Evolutionary conservation across 179 eudicot species (phyloP).

Genomic region (Spinacia oleracea): DNA sequence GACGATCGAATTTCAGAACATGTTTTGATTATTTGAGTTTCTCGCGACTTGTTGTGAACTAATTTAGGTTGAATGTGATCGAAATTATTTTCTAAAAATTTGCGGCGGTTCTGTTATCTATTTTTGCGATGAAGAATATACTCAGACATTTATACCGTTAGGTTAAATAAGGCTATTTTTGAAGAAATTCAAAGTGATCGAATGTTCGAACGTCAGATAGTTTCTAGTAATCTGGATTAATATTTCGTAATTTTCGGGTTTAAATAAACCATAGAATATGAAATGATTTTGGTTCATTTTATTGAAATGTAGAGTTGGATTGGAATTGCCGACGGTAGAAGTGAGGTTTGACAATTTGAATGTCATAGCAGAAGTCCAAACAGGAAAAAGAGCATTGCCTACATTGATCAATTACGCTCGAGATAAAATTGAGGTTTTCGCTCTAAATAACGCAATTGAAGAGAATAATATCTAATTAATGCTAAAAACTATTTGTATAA

Average conservation of each 20-base stretch:
- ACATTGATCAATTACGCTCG: slow-evolving; percentile 65
- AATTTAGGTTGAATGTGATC: neutral
- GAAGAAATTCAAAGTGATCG: too few relatives aligned
- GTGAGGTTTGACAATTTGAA: slow-evolving; percentile 68
- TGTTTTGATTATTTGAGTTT: too few relatives aligned
- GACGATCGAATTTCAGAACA: neutral
- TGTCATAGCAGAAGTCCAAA: slow-evolving; percentile 55
- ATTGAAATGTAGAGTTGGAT: slow-evolving; percentile 52
- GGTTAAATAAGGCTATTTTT: neutral
- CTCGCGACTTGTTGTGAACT: too few relatives aligned
- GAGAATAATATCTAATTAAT: neutral
- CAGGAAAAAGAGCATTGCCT: slow-evolving; percentile 89
- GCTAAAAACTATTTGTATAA: neutral
- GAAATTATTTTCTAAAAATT: neutral
- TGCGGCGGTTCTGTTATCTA: neutral
- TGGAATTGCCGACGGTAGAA: slow-evolving; percentile 77
- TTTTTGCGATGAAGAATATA: neutral
- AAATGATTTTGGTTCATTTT: slow-evolving; percentile 4
- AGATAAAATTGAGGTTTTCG: slow-evolving; percentile 63
- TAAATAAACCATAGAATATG: neutral
- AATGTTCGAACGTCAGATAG: too few relatives aligned
- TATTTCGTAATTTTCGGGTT: too few relatives aligned
- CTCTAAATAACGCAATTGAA: neutral
- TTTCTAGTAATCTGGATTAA: too few relatives aligned
- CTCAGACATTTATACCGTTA: too few relatives aligned